Conservation (phyloP, 345 rosid genomes). For the Lepidium didymum region DNA sequence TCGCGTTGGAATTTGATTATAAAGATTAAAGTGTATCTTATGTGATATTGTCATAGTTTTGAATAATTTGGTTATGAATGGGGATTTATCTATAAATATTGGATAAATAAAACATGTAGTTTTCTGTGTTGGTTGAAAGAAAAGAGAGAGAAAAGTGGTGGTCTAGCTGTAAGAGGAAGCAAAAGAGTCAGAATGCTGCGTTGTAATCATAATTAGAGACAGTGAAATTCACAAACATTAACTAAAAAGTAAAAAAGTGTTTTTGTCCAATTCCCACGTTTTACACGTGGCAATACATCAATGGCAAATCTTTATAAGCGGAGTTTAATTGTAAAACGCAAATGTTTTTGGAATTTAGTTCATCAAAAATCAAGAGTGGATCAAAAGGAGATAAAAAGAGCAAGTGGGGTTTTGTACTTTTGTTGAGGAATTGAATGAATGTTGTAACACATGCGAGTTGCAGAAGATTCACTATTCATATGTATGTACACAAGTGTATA, state of each 20-base stretch:
- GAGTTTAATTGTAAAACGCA: background rate
- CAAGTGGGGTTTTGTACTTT: slow-evolving; percentile 27
- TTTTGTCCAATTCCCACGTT: background rate
- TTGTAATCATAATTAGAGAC: slow-evolving; percentile 32
- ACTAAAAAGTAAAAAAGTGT: background rate
- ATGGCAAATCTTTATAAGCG: background rate
- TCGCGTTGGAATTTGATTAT: too few relatives aligned
- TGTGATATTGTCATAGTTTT: too few relatives aligned
- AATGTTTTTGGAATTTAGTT: slow-evolving; percentile 24
- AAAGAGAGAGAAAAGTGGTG: background rate
- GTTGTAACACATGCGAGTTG: slow-evolving; percentile 15
- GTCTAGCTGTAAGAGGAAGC: slow-evolving; percentile 31
- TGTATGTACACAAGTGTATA: background rate
- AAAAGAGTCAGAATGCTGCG: slow-evolving; percentile 30
- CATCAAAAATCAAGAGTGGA: slow-evolving; percentile 7
- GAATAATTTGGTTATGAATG: too few relatives aligned
- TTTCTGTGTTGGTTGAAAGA: background rate
- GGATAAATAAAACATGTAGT: background rate
- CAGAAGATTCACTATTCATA: slow-evolving; percentile 23
- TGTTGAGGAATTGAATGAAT: slow-evolving; percentile 22
- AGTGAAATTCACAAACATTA: slow-evolving; percentile 9
- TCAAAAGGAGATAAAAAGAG: slow-evolving; percentile 8
- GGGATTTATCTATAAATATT: background rate
- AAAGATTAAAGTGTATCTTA: too few relatives aligned
- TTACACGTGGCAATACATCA: background rate